phyloP scores from a whole-genome alignment of 129 eudicot species.

The Chrysanthemum makinoi region DNA sequence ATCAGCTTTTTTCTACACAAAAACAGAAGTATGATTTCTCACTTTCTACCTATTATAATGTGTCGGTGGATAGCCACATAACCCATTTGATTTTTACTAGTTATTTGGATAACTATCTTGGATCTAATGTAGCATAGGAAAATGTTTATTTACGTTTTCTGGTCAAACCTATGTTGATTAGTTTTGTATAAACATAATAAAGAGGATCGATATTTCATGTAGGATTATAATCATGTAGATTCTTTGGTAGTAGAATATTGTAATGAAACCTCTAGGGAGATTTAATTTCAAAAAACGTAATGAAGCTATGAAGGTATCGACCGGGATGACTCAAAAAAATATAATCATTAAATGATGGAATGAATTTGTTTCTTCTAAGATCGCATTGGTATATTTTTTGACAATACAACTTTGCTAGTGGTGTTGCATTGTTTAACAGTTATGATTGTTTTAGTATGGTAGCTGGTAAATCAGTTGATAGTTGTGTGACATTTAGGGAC shows the following conservation, averaged over 20 bases:
- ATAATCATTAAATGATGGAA: too few relatives aligned
- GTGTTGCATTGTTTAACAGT: not conserved
- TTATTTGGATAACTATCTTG: not conserved
- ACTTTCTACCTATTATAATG: conserved; percentile 2
- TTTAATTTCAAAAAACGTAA: too few relatives aligned
- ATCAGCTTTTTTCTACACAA: conserved; percentile 36
- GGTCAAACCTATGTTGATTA: not conserved
- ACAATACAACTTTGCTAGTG: too few relatives aligned
- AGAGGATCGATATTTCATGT: too few relatives aligned
- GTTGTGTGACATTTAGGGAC: conserved; percentile 66
- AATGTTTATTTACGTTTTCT: not conserved
- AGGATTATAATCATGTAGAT: too few relatives aligned
- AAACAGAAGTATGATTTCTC: too few relatives aligned
- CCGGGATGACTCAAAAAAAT: too few relatives aligned
- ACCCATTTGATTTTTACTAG: not conserved
- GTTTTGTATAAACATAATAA: too few relatives aligned
- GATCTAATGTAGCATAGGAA: not conserved
- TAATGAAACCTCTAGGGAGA: too few relatives aligned
- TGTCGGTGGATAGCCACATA: not conserved
- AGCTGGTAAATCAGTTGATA: conserved; percentile 61
- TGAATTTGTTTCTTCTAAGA: not conserved
- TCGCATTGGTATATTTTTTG: not conserved
- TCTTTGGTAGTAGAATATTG: too few relatives aligned
- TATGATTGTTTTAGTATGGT: conserved; percentile 42
- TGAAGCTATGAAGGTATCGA: too few relatives aligned